Evolutionary conservation across 176 grass and related monocot species (phyloP), one percentile per base, ranked within the genome.

Genomic region (Musa schizocarpa): DNA sequence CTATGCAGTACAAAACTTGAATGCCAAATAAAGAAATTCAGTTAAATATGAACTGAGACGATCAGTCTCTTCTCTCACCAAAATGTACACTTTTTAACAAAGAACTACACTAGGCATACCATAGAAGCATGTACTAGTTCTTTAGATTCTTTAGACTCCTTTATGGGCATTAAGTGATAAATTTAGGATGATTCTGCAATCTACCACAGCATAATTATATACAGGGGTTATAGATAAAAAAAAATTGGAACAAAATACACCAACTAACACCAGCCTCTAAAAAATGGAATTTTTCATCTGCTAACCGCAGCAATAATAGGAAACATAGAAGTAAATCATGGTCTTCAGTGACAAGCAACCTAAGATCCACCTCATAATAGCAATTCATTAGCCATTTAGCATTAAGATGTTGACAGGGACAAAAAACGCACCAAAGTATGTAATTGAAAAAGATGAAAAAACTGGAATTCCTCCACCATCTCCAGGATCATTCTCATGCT

Each of bases 401-500:
- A 22, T 54, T 50, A 27, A 13, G 11, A 50, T 34, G 65, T 65
- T 53, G 16, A 64, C 51, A 74, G 58, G 43, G 72, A 54, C 43
- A 54, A 14, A 76, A 69, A 26, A 9, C 16, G 21, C 77, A 87
- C 95, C 90, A 66, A 94, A 99, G 54, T 94, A 84, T 76, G 27
- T 61, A 52, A 99, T 66, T 59, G 88, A 86, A 64, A 89, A 75
- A 68, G 76, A 91, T 76, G 51, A 82, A 74, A 87, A 87, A 16
- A 99, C 82, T 48, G 88, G 82, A 80, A 75, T 27, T 64, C 95
- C 88, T 80, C 90, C 88, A 62, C 95, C 86, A 81, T 99, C 90
- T 78, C 90, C 90, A 53, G 13, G 80, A 85, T 94, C 90, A 84
- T 86, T 84, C 65, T 89, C 59, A 78, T 93, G 80, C 66, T 89